Evolutionary conservation across 1,284 basidiomycete species (phyloP).

Genomic region (Cryptococcus sp.): DNA sequence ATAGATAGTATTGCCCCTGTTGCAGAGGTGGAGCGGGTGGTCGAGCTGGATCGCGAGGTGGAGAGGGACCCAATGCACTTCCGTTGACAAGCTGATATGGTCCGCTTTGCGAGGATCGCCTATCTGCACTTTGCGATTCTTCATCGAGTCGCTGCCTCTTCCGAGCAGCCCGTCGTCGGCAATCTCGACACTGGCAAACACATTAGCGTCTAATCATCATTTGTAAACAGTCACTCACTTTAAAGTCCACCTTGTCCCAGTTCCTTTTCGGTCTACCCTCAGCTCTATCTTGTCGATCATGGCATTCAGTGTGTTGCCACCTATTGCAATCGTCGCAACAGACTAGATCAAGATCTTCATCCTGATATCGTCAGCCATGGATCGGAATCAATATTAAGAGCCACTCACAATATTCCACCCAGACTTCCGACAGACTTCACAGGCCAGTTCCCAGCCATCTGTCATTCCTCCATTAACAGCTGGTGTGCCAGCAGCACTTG

Average conservation of each 20-base stretch:
- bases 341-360: slow-evolving; percentile 50
- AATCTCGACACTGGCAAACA: slow-evolving; percentile 32
- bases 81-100: slow-evolving; percentile 11
- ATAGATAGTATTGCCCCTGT: slow-evolving; percentile 12
- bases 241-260: slow-evolving; percentile 47
- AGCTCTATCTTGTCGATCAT: slow-evolving; percentile 35
- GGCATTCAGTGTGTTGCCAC: slow-evolving; percentile 50
- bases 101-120: not conserved
- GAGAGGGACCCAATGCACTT: slow-evolving; percentile 5
- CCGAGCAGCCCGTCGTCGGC: slow-evolving; percentile 19
- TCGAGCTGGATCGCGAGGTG: slow-evolving; percentile 4
- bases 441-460: slow-evolving; percentile 50
- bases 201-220: not conserved
- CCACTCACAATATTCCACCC: slow-evolving; percentile 49
- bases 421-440: slow-evolving; percentile 50
- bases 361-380: slow-evolving; percentile 17
- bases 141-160: slow-evolving; percentile 19
- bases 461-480: slow-evolving; percentile 7
- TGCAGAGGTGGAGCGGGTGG: slow-evolving; percentile 12
- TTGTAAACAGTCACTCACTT: slow-evolving; percentile 17
- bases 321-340: slow-evolving; percentile 53
- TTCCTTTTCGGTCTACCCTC: slow-evolving; percentile 34
- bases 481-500: not conserved
- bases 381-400: not conserved
- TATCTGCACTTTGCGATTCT: not conserved